A percentile compares a stretch with the other conserved stretches of the same genome.
Evolutionary conservation across 1,284 basidiomycete species (phyloP).

Genomic region (Malassezia sp.): DNA sequence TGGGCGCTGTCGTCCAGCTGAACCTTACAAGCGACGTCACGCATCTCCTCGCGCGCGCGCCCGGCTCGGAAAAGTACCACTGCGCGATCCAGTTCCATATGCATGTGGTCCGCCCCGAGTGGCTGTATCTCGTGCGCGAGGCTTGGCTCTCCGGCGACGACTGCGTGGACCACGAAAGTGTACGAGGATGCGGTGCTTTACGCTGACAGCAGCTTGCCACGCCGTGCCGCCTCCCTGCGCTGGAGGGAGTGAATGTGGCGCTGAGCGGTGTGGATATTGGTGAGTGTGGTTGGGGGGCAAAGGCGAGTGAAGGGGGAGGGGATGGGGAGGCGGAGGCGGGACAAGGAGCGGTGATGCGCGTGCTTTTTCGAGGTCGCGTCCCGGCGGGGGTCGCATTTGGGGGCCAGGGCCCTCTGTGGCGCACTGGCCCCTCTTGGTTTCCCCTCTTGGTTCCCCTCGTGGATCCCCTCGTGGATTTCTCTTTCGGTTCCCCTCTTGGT

Average conservation of each 20-base stretch:
- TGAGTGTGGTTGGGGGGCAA: too few relatives aligned
- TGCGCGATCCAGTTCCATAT: slow-evolving; percentile 64
- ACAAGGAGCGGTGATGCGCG: too few relatives aligned
- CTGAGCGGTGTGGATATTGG: slow-evolving; percentile 16
- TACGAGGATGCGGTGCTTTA: too few relatives aligned
- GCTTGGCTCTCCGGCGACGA: slow-evolving; percentile 67
- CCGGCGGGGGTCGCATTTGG: too few relatives aligned
- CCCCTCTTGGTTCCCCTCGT: too few relatives aligned
- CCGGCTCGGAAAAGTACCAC: slow-evolving; percentile 70
- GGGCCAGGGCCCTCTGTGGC: too few relatives aligned
- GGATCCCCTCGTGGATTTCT: too few relatives aligned
- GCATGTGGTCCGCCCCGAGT: slow-evolving; percentile 61
- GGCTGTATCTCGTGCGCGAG: slow-evolving; percentile 59
- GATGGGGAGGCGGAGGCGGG: too few relatives aligned
- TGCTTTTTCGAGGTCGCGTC: too few relatives aligned
- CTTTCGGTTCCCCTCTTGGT: too few relatives aligned
- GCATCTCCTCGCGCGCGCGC: slow-evolving; percentile 60
- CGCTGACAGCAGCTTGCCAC: slow-evolving; percentile 55
- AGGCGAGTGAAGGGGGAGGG: too few relatives aligned
- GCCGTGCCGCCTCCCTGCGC: slow-evolving; percentile 57
- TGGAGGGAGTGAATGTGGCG: slow-evolving; percentile 54
- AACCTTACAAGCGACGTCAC: slow-evolving; percentile 69
- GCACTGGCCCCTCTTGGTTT: too few relatives aligned
- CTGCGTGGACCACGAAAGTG: slow-evolving; percentile 54
- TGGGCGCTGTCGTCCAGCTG: slow-evolving; percentile 58